Base-by-base conservation (phyloP, 495 filamentous ascomycete species). In the Emericellopsis terricola region DNA sequence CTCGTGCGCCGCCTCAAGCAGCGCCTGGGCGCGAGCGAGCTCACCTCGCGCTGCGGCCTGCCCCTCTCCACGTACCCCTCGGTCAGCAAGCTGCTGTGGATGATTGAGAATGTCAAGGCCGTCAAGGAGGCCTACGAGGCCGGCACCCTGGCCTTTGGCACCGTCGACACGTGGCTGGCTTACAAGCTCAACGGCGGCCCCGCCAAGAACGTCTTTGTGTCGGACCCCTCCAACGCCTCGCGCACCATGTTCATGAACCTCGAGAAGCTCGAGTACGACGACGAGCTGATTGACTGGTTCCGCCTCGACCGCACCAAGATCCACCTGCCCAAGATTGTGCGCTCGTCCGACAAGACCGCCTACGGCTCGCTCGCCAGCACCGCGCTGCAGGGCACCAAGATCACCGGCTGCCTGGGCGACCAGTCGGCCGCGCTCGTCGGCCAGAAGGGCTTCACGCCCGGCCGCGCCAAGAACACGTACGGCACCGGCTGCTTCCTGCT, bases 191-290 rank as follows among this genome's bases (percentile, higher is more conserved):
- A 81, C 41, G 80, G 78, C 21, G 76, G 76, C 2, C 61, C 57
- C n/a, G 62, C 69, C 33, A 42, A 37, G 15, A 67, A 65, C 28
- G 49, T 71, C 19, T 62, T 71, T 38, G 73, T 86, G 34, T 79
- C 79, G 3, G 79, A 86, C 43, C 64, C 73, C 2, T 81, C 78
- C 21, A 86, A 86, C 50, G 79, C 79, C 16, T 81, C 76, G 0
- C 54, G 79, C 38, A 86, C 80, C 11, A 84, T 84, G 80, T 82
- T 84, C 48, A 78, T 81, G 66, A 79, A 84, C 47, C 63, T 86
- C 16, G 60, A 76, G 34, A 79, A 69, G 1, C 56, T 82, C 16
- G 50, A 83, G 42, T 86, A 84, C 43, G 76, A 81, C 41, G 65
- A 78, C 28, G 59, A 59, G 18, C 59, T 81, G n/a, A 51, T 84